Base-by-base conservation (phyloP, 257 asterid species). In the Capsicum chinense region DNA sequence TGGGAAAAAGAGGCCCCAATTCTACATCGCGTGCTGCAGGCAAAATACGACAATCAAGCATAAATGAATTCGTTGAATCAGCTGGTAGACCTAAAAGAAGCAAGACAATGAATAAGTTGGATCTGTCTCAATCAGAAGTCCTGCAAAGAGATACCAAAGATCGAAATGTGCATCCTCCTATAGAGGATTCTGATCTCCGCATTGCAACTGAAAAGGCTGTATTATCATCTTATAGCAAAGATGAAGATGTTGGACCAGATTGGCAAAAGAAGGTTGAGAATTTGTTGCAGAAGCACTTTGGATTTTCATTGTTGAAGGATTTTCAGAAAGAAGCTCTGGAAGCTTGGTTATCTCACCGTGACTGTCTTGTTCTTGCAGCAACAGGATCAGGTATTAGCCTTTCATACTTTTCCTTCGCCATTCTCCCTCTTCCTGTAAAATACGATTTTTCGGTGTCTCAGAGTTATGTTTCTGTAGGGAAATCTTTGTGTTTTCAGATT, bases 301-400 rank as follows among this genome's bases (percentile, higher is more conserved):
- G 98, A 56, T 83, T 79, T 89, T 87, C 93, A 59, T 87, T 90
- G 54, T 86, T 92, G 90, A 94, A 92, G 88, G 62, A 83, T 52
- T 94, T 94, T 83, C 98, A 94, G 85, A 90, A 90, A 85, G 93
- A 94, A 88, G 97, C 90, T 67, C 89, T 92, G 81, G 90, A 85
- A 83, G 91, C 97, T 83, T 94, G 98, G 92, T 79, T 91, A 83
- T 87, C 86, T 50, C 89, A 88, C 85, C 86, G 85, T 87, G 98
- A 92, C 56, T 90, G 94, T 85, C 93, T 94, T 79, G 89, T 94
- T 82, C 93, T 94, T 82, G 92, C 98, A 37, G 98, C 98, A 56
- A 94, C 97, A 19, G 97, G 98, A 91, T 92, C 97, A 83, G 98
- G 98, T 91, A 90, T 54, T 8, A 80, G 73, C 70, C 52, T 33